A percentile compares a stretch with the other conserved stretches of the same genome.
These are phyloP conservation scores for Russula lepida DNA, from an alignment of 768 basidiomycete species.

Conservation along the genomic window DNA sequence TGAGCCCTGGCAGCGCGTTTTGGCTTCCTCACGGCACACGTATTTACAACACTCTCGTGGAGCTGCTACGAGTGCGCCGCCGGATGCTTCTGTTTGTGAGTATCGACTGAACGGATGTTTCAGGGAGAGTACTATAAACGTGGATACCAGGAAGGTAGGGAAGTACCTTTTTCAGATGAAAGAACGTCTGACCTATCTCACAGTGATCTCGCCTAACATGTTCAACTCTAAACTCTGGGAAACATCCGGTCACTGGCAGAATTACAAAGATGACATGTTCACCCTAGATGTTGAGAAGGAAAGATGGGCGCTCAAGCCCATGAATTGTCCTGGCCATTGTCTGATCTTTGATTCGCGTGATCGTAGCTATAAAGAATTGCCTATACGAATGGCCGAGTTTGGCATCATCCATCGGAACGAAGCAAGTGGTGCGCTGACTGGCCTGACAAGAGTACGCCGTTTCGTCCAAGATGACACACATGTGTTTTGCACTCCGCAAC, in stretches of 20 bases:
- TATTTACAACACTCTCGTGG: constrained; percentile 90
- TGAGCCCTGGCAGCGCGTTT: constrained; percentile 92
- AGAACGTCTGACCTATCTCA: constrained; percentile 1
- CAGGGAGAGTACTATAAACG: constrained; percentile 91
- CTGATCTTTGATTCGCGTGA: constrained; percentile 92
- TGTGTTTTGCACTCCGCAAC: constrained; percentile 93
- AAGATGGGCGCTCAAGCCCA: constrained; percentile 92
- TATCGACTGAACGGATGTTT: neutral
- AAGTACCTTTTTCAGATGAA: neutral
- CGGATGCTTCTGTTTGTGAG: constrained; percentile 1
- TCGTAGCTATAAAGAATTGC: constrained; percentile 90
- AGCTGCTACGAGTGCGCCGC: constrained; percentile 72
- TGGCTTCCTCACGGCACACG: constrained; percentile 96
- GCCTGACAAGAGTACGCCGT: constrained; percentile 84
- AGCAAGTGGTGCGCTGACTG: constrained; percentile 88
- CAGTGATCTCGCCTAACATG: constrained; percentile 97
- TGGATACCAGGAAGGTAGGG: constrained; percentile 83
- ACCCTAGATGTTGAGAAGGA: constrained; percentile 91
- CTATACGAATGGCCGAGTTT: constrained; percentile 97
- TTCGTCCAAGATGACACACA: constrained; percentile 99
- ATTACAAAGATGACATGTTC: constrained; percentile 99
- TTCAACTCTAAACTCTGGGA: constrained; percentile 96
- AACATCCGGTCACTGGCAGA: constrained; percentile 96
- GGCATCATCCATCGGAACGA: constrained; percentile 97
- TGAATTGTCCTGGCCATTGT: constrained; percentile 99